Evolutionary conservation across 768 basidiomycete genomes (phyloP).

Genomic region (Russula sp.): DNA sequence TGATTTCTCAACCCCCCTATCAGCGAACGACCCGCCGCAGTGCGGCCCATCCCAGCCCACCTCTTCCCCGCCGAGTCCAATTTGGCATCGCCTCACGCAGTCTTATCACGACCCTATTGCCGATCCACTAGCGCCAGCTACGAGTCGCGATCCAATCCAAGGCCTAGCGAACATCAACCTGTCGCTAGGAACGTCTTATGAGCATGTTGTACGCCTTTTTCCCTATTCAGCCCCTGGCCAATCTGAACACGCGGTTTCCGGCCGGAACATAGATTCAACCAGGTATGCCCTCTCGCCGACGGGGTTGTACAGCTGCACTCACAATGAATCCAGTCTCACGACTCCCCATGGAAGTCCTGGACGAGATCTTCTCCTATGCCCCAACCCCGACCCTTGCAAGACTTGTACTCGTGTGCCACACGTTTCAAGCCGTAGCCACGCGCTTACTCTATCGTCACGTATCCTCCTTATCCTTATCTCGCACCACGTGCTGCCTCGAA

Average conservation of each 20-base stretch:
- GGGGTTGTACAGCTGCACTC: background rate
- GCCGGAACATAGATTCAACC: background rate
- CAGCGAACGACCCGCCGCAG: background rate
- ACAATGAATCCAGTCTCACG: background rate
- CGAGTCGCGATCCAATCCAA: background rate
- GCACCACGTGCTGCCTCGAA: slow-evolving; percentile 9
- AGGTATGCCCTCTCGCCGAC: background rate
- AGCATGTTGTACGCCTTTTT: background rate
- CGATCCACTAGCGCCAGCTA: background rate
- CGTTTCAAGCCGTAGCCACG: slow-evolving; percentile 11
- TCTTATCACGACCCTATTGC: background rate
- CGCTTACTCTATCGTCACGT: slow-evolving; percentile 21
- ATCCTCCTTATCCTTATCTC: slow-evolving; percentile 13
- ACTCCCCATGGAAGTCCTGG: slow-evolving; percentile 18
- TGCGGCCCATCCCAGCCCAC: background rate
- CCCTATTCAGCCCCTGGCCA: background rate
- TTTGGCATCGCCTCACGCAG: background rate
- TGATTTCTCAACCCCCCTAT: background rate
- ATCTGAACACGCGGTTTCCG: background rate
- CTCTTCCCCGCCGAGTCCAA: background rate
- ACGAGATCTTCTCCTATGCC: slow-evolving; percentile 18
- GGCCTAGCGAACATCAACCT: background rate
- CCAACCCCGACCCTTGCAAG: slow-evolving; percentile 8
- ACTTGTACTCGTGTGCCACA: slow-evolving; percentile 5
- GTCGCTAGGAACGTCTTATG: background rate